Conservation (phyloP, 345 rosid genomes). For the Dimocarpus longan region DNA sequence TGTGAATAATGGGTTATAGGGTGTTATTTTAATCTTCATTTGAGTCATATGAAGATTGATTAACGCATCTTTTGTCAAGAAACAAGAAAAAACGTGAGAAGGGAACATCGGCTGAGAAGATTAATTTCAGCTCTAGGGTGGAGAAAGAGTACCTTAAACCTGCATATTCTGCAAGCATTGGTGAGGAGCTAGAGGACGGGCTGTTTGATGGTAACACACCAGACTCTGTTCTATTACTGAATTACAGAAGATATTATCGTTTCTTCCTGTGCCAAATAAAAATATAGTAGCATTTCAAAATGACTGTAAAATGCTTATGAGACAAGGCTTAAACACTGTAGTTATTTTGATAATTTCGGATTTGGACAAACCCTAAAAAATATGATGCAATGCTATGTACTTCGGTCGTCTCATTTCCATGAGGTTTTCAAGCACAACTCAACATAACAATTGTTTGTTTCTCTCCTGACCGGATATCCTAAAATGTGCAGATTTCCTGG, state of each 20-base stretch:
- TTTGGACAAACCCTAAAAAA: background rate
- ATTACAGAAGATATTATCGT: too few relatives aligned
- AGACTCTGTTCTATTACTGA: background rate
- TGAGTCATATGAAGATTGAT: background rate
- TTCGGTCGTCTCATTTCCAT: background rate
- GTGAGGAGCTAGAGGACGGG: constrained; percentile 90
- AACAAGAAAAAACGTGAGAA: constrained; percentile 59
- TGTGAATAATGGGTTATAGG: too few relatives aligned
- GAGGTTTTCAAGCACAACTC: background rate
- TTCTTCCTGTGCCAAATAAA: too few relatives aligned
- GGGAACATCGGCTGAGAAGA: constrained; percentile 53
- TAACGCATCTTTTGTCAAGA: constrained; percentile 39
- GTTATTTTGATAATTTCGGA: background rate
- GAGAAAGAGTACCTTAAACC: constrained; percentile 94
- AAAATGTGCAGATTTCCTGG: constrained; percentile 65
- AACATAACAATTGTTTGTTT: background rate
- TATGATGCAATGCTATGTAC: background rate
- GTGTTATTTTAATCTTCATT: background rate
- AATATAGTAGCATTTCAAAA: too few relatives aligned
- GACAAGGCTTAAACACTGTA: background rate
- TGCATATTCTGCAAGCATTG: constrained; percentile 76
- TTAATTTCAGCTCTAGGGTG: constrained; percentile 69
- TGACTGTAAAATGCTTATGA: background rate
- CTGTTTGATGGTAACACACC: constrained; percentile 77
- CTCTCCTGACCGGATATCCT: constrained; percentile 6